These are phyloP conservation scores for Aspergillus baeticus DNA, from an alignment of 495 filamentous ascomycete species.

Conservation along the genomic window DNA sequence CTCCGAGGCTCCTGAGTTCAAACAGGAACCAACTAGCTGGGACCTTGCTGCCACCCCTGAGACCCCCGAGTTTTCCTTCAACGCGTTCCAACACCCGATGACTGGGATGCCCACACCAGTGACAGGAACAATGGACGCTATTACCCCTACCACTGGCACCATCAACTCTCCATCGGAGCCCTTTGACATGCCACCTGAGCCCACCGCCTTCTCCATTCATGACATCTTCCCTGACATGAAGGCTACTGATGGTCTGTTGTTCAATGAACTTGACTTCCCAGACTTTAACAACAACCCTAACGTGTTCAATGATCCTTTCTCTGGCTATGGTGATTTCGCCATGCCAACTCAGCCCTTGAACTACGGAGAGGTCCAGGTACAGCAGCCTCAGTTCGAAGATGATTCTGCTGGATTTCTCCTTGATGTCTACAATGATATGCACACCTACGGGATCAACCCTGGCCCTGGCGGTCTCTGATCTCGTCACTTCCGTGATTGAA, in stretches of 20 bases:
- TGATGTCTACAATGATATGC: slow-evolving; percentile 16
- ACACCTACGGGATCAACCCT: slow-evolving; percentile 11
- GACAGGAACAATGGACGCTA: slow-evolving; percentile 5
- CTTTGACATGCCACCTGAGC: slow-evolving; percentile 7
- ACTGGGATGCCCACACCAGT: slow-evolving; percentile 8
- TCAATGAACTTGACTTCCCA: slow-evolving; percentile 10
- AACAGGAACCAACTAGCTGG: slow-evolving; percentile 6
- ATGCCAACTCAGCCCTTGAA: slow-evolving; percentile 9
- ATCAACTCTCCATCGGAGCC: slow-evolving; percentile 15
- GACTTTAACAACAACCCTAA: slow-evolving; percentile 8
- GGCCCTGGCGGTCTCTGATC: slow-evolving; percentile 11
- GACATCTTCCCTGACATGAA: slow-evolving; percentile 15
- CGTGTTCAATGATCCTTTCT: slow-evolving; percentile 13
- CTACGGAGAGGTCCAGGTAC: slow-evolving; percentile 2
- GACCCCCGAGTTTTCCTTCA: slow-evolving; percentile 14
- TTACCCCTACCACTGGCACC: slow-evolving; percentile 13
- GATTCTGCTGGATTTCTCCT: slow-evolving; percentile 12
- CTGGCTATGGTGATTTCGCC: slow-evolving; percentile 7
- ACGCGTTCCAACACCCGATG: slow-evolving; percentile 9
- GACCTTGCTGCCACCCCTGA: slow-evolving; percentile 6
- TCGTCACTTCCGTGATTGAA: not conserved
- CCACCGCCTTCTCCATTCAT: slow-evolving; percentile 8
- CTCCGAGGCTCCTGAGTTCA: slow-evolving; percentile 8
- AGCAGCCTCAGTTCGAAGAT: slow-evolving; percentile 10
- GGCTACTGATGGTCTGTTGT: slow-evolving; percentile 12